Evolutionary conservation across 306 rosid species (phyloP).

Genomic region (Ziziphus jujuba): DNA sequence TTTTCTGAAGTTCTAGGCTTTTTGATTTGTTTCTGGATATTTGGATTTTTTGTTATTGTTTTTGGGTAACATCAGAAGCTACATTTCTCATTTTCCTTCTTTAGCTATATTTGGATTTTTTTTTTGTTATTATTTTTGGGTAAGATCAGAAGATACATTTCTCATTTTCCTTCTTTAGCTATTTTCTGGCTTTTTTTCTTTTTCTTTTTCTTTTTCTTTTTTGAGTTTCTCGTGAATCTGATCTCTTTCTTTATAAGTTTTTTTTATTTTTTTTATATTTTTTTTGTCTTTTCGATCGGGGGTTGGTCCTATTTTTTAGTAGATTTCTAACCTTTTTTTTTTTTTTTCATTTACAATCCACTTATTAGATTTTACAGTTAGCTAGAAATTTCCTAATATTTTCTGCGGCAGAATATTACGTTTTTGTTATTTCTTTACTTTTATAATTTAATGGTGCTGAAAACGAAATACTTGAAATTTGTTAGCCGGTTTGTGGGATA

Average conservation of each 20-base stretch:
- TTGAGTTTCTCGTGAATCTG: slow-evolving; percentile 25
- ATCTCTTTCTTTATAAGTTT: slow-evolving; percentile 9
- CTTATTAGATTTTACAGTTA: neutral
- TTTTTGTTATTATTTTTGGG: neutral
- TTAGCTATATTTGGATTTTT: no score
- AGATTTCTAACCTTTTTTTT: neutral
- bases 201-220: neutral
- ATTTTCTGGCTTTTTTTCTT: neutral
- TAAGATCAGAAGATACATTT: slow-evolving; percentile 13
- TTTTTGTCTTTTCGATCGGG: neutral
- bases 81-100: slow-evolving; percentile 14
- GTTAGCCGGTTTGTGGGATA: no score
- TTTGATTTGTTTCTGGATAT: neutral
- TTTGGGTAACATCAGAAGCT: slow-evolving; percentile 2
- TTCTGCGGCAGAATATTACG: neutral
- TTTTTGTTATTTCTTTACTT: no score
- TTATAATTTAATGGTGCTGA: no score
- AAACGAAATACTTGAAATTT: no score
- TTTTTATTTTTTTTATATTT: neutral
- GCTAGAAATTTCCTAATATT: neutral
- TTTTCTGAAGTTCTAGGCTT: slow-evolving; percentile 7
- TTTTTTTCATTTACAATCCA: neutral
- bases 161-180: neutral
- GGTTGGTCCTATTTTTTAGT: neutral
- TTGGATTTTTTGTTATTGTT: neutral